These are phyloP conservation scores for Stagonosporopsis vannaccii DNA, from an alignment of 2,329 filamentous ascomycete genomes.

Conservation along the genomic window DNA sequence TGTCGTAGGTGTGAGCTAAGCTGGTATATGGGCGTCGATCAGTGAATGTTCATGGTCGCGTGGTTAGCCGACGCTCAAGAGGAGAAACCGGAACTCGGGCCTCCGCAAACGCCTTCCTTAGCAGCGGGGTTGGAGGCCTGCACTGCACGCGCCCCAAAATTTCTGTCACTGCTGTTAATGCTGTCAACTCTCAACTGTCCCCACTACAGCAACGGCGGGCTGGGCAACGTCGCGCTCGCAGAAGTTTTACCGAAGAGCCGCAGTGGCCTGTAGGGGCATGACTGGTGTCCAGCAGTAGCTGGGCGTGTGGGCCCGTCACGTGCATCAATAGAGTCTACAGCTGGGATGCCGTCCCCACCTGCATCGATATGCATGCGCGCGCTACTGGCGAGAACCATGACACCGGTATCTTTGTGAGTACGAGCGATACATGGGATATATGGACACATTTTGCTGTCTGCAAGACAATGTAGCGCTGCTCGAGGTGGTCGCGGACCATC, in stretches of 20 bases:
- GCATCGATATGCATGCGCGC: conserved; percentile 39
- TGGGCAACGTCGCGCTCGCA: conserved; percentile 23
- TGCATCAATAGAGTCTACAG: conserved; percentile 27
- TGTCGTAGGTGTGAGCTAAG: conserved; percentile 20
- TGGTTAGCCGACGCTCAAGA: conserved; percentile 33
- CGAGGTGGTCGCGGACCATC: conserved; percentile 15
- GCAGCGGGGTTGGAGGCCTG: conserved; percentile 16
- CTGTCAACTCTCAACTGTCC: conserved; percentile 1
- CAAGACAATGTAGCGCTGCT: conserved; percentile 3
- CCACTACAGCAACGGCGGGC: conserved; percentile 10
- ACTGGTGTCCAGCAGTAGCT: conserved; percentile 12
- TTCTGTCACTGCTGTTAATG: conserved; percentile 2
- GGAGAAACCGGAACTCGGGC: conserved; percentile 34
- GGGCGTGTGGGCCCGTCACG: conserved; percentile 27
- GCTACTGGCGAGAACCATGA: conserved; percentile 40
- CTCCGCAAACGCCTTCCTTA: conserved; percentile 20
- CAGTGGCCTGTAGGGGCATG: conserved; percentile 13
- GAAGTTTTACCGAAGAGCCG: conserved; percentile 16
- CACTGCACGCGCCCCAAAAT: neutral
- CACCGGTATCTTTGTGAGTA: conserved; percentile 26
- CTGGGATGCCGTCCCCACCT: conserved; percentile 21
- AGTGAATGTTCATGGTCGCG: conserved; percentile 40
- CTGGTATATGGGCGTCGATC: conserved; percentile 19
- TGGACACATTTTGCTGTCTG: neutral
- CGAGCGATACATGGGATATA: conserved; percentile 3